Base-by-base conservation (phyloP, 2,329 filamentous ascomycete genomes). In the Macrophomina tecta region DNA sequence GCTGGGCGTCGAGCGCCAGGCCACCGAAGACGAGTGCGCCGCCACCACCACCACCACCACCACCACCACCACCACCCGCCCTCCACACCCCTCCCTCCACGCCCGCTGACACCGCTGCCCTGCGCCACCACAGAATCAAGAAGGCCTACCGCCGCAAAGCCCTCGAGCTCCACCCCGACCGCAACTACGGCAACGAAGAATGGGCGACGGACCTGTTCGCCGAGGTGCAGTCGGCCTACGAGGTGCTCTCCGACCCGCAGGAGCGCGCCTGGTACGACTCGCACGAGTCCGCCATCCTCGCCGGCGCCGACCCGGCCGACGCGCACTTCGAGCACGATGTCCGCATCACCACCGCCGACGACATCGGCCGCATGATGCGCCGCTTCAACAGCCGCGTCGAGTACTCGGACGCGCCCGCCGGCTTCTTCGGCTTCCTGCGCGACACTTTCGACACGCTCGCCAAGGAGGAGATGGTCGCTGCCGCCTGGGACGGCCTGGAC, bases 251-350 rank as follows among this genome's bases (percentile, higher is more conserved):
- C 1, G 95, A 99, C 77, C 89, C 93, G 11, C 94, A 99, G 77
- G 95, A 99, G 78, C 89, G 95, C 72, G 91, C 94, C 38, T 99
- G 95, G 95, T 99, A 99, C 81, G 94, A 99, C 80, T 93, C 93
- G 2, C 95, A 99, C 76, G 90, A 93, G 68, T 90, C 93, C 72
- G 89, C 91, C 61, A 96, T 98, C 69, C 82, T 98, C 69, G 87
- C 89, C 64, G 82, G 82, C 38, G 82, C 78, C 32, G 78, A 68
- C 70, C 79, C 76, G 45, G 81, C 79, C 23, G 79, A 81, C 55
- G 84, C 83, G 42, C 83, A 87, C 65, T 88, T 87, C 71, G 88
- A 90, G 52, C 81, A 90, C 71, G 90, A 93, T 75, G 85, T 92
- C 69, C 88, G 87, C 62, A 84, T 96, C 69, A 97, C 92, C 7